A percentile compares a stretch with the other conserved stretches of the same genome.
phyloP scores from a whole-genome alignment of 495 filamentous ascomycete species.

The Darksidea phi region DNA sequence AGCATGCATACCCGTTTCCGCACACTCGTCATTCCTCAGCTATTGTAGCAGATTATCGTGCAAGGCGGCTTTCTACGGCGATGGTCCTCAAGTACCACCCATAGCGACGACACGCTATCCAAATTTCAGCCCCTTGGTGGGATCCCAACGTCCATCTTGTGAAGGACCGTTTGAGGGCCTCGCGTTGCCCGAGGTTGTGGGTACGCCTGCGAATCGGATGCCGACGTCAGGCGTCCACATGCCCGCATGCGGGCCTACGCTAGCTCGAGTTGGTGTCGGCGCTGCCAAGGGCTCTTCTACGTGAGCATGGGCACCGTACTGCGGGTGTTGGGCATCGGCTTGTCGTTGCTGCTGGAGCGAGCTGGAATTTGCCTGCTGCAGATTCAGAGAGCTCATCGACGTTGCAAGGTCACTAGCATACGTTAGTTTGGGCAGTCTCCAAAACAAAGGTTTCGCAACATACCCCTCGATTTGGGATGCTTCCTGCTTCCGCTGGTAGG shows the following conservation, averaged over 20 bases:
- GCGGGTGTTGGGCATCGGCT: conserved; percentile 36
- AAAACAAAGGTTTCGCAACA: conserved; percentile 26
- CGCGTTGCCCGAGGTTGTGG: conserved; percentile 13
- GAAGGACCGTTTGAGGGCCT: conserved; percentile 23
- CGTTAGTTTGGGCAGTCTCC: conserved; percentile 25
- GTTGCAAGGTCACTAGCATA: conserved; percentile 59
- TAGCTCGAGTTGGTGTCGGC: conserved; percentile 39
- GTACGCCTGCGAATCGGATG: conserved; percentile 62
- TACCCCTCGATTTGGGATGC: conserved; percentile 74
- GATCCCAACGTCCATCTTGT: conserved; percentile 38
- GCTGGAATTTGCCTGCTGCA: conserved; percentile 48
- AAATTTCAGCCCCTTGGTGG: conserved; percentile 38
- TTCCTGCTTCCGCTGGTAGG: conserved; percentile 75
- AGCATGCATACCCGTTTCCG: conserved; percentile 4
- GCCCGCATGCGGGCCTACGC: conserved; percentile 34
- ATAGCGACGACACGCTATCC: conserved; percentile 11
- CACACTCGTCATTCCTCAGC: not conserved
- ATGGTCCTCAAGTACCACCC: not conserved
- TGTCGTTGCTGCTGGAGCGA: conserved; percentile 42
- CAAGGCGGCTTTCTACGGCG: not conserved
- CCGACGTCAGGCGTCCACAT: conserved; percentile 79
- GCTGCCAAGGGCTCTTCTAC: conserved; percentile 34
- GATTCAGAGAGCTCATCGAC: conserved; percentile 60
- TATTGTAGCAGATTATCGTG: not conserved
- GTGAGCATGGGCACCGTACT: conserved; percentile 29